A percentile compares a stretch with the other conserved stretches of the same genome.
Conservation (phyloP, 2,329 filamentous ascomycete genomes). For the Byssochlamys sp. region DNA sequence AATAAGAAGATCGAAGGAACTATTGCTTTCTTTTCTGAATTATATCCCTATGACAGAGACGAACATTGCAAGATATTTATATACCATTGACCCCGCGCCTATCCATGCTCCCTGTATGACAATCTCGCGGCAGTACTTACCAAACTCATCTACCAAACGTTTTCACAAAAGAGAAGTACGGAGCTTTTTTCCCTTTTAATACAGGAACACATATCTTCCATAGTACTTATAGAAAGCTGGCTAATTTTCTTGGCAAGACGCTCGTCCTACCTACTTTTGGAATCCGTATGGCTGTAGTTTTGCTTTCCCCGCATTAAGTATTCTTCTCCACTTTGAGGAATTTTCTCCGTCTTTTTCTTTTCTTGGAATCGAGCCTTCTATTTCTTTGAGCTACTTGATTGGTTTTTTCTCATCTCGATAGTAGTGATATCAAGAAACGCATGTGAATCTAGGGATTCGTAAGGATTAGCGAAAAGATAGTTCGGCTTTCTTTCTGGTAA, state of each 20-base stretch:
- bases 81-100: background rate
- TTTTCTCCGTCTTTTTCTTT: background rate
- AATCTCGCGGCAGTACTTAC: background rate
- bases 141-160: background rate
- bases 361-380: background rate
- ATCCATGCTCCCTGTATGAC: background rate
- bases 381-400: background rate
- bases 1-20: background rate
- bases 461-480: too few relatives aligned
- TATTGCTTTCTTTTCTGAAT: background rate
- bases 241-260: background rate
- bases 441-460: too few relatives aligned
- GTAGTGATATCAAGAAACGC: background rate
- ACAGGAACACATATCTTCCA: background rate
- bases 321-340: background rate
- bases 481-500: too few relatives aligned
- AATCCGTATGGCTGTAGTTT: background rate
- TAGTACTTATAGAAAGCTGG: background rate
- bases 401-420: background rate
- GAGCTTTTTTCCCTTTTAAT: background rate
- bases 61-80: background rate
- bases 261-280: too few relatives aligned
- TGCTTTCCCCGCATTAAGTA: background rate
- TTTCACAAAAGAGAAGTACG: background rate
- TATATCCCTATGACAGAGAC: background rate